phyloP scores from a whole-genome alignment of 1,139 yeast species.

The Debaryomycetaceae sp. region DNA sequence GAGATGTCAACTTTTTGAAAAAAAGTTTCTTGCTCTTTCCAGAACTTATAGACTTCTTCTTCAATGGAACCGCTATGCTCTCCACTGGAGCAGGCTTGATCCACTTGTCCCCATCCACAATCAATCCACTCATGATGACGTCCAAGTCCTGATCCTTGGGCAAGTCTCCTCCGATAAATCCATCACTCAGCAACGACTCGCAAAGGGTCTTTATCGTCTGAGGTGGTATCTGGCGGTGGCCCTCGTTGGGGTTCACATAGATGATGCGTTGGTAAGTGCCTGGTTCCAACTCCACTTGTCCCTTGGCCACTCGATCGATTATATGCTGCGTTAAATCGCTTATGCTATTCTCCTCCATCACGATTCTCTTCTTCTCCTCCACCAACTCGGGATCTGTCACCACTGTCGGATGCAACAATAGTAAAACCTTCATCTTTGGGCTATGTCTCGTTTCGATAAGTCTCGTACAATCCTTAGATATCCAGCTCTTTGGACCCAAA shows the following conservation, averaged over 20 bases:
- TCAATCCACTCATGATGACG: conserved; percentile 63
- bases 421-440: conserved; percentile 34
- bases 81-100: conserved; percentile 39
- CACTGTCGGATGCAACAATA: conserved; percentile 70
- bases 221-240: conserved; percentile 40
- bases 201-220: conserved; percentile 40
- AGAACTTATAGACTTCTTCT: conserved; percentile 12
- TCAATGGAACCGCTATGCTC: conserved; percentile 25
- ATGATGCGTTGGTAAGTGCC: conserved; percentile 47
- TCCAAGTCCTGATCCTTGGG: conserved; percentile 52
- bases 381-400: conserved; percentile 58
- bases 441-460: no score
- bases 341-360: conserved; percentile 16
- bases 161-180: conserved; percentile 51
- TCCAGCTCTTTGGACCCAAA: no score
- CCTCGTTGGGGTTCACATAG: conserved; percentile 58
- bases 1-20: conserved; percentile 24
- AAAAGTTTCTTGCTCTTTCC: conserved; percentile 16
- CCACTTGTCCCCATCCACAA: conserved; percentile 44
- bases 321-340: conserved; percentile 54
- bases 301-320: conserved; percentile 64
- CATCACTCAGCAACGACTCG: conserved; percentile 43
- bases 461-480: background rate
- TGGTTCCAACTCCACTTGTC: conserved; percentile 46
- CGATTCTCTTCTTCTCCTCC: conserved; percentile 30